phyloP scores from a whole-genome alignment of 2,329 filamentous ascomycete genomes.

The Herpotrichia juniperi region DNA sequence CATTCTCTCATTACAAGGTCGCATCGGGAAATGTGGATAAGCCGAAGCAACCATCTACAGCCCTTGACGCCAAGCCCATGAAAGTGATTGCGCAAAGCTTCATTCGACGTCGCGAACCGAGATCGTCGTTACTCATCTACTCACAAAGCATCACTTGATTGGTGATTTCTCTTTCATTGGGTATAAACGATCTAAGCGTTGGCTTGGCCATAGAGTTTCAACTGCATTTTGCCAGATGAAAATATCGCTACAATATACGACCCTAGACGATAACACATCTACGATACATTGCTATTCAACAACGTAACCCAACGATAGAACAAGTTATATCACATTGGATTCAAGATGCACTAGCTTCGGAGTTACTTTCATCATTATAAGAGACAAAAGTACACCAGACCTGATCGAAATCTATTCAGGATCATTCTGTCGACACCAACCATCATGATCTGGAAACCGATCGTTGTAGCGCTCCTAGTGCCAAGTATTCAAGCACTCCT shows the following conservation, averaged over 20 bases:
- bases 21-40: conserved; percentile 4
- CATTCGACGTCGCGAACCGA: conserved; percentile 17
- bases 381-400: neutral
- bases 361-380: neutral
- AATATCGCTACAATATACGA: conserved; percentile 4
- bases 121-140: neutral
- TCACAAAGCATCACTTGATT: conserved; percentile 3
- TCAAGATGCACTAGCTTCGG: neutral
- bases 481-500: conserved; percentile 19
- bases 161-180: conserved; percentile 11
- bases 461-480: conserved; percentile 17
- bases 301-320: neutral
- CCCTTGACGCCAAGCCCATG: conserved; percentile 13
- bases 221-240: conserved; percentile 6
- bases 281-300: conserved; percentile 6
- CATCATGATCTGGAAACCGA: conserved; percentile 7
- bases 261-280: conserved; percentile 11
- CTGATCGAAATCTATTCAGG: neutral
- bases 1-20: neutral
- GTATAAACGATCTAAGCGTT: neutral
- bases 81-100: conserved; percentile 16
- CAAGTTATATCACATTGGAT: neutral
- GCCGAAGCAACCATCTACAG: conserved; percentile 11
- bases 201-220: neutral
- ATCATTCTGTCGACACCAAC: neutral